Percentiles rank a stretch among this genome's conserved stretches.
Evolutionary conservation across 768 basidiomycete genomes (phyloP).

Genomic region (Calocybe gangraenosa): DNA sequence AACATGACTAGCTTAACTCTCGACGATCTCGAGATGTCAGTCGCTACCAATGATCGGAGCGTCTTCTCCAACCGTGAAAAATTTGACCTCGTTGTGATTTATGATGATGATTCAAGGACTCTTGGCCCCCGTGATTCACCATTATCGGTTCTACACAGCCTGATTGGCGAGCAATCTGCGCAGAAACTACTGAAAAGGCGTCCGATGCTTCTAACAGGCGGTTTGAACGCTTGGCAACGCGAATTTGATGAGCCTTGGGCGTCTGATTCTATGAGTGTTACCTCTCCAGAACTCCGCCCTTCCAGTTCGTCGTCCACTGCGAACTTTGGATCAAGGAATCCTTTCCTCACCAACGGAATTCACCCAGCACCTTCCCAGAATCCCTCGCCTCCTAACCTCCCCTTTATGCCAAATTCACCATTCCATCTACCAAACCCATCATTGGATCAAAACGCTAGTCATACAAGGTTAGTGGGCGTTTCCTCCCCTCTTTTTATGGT

Average conservation of each 20-base stretch:
- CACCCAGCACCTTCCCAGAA: constrained; percentile 8
- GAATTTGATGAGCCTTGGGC: constrained; percentile 38
- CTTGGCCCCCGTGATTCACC: constrained; percentile 47
- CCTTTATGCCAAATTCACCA: constrained; percentile 22
- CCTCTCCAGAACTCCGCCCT: constrained; percentile 6
- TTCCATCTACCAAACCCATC: constrained; percentile 24
- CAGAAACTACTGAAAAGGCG: constrained; percentile 65
- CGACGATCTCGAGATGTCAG: constrained; percentile 65
- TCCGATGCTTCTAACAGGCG: constrained; percentile 84
- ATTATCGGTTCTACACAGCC: constrained; percentile 54
- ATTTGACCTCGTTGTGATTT: constrained; percentile 85
- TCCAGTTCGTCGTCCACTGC: constrained; percentile 18
- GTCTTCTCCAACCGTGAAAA: constrained; percentile 84
- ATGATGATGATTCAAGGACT: constrained; percentile 62
- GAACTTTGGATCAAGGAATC: constrained; percentile 24
- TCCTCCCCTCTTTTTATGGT: not conserved
- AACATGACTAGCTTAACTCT: constrained; percentile 52
- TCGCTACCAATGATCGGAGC: constrained; percentile 62
- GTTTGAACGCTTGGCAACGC: constrained; percentile 75
- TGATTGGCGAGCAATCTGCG: constrained; percentile 74
- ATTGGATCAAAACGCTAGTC: constrained; percentile 35
- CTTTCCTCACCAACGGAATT: constrained; percentile 17
- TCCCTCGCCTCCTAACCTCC: constrained; percentile 7
- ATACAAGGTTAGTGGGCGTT: constrained; percentile 34
- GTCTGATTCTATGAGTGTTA: constrained; percentile 19